Conservation (phyloP, 1,284 basidiomycete species). For the Apiotrichum akiyoshidainum region DNA sequence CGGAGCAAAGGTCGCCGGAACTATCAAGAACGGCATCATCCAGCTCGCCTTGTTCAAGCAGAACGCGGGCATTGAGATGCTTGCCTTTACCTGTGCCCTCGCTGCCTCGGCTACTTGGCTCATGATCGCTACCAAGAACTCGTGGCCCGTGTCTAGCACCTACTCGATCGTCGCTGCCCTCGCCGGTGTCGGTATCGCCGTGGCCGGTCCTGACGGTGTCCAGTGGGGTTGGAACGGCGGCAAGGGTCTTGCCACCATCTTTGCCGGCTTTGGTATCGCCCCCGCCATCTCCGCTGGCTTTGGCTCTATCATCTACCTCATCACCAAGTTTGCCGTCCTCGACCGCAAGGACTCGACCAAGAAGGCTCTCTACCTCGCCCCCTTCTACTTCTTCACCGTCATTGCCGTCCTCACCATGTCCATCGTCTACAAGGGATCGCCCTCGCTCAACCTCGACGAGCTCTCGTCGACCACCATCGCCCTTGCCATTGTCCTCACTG, state of each 20-base stretch:
- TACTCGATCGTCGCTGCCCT: constrained; percentile 54
- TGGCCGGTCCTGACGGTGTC: constrained; percentile 47
- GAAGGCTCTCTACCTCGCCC: constrained; percentile 44
- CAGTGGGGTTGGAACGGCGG: constrained; percentile 55
- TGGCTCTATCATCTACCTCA: constrained; percentile 50
- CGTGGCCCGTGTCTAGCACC: constrained; percentile 53
- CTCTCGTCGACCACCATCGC: constrained; percentile 44
- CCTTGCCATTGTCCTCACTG: constrained; percentile 52
- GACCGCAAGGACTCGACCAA: constrained; percentile 44
- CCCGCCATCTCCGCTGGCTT: constrained; percentile 52
- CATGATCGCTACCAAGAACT: constrained; percentile 49
- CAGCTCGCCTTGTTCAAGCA: constrained; percentile 44
- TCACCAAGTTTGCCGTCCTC: constrained; percentile 52
- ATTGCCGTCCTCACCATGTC: constrained; percentile 46
- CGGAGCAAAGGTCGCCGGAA: constrained; percentile 51
- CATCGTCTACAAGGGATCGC: constrained; percentile 49
- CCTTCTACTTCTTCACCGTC: constrained; percentile 53
- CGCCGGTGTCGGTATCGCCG: constrained; percentile 55
- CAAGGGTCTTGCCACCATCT: constrained; percentile 51
- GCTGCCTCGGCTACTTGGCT: constrained; percentile 50
- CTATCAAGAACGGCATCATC: constrained; percentile 53
- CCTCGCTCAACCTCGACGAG: constrained; percentile 50
- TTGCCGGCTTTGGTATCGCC: constrained; percentile 50
- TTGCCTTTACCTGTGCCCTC: constrained; percentile 54
- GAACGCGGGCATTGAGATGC: constrained; percentile 53